Percentiles rank a stretch among this genome's conserved stretches.
phyloP scores from a whole-genome alignment of 352 stramenopile species.

The Globisporangium middletonii region DNA sequence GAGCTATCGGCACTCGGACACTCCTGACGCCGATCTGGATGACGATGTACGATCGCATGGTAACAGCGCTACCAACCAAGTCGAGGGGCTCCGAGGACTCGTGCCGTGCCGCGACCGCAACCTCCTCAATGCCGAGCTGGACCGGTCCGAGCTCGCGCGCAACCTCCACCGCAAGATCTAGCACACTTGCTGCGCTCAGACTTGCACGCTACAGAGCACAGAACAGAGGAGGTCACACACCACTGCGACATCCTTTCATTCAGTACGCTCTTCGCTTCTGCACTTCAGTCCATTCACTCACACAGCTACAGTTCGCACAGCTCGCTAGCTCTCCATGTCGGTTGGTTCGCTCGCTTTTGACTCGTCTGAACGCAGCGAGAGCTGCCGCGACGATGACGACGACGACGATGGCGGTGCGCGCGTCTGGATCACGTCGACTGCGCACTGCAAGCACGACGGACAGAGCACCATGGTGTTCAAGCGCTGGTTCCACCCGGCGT shows the following conservation, averaged over 20 bases:
- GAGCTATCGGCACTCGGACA: conserved; percentile 4
- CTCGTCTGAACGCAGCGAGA: conserved; percentile 3
- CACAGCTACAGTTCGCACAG: too few relatives aligned
- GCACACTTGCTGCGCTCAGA: not conserved
- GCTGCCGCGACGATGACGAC: not conserved
- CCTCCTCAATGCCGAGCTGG: conserved; percentile 16
- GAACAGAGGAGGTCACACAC: not conserved
- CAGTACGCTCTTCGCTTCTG: too few relatives aligned
- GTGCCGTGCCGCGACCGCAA: conserved; percentile 21
- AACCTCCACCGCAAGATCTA: conserved; percentile 2
- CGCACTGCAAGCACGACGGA: conserved; percentile 28
- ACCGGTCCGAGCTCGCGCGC: not conserved
- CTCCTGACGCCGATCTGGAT: not conserved
- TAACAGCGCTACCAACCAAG: not conserved
- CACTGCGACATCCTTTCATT: not conserved
- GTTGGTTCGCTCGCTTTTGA: not conserved
- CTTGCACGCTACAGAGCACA: not conserved
- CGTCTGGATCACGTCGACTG: conserved; percentile 11
- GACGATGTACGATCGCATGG: not conserved
- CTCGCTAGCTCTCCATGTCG: not conserved
- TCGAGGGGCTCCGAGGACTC: conserved; percentile 6
- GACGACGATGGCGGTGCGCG: not conserved
- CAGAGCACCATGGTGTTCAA: conserved; percentile 53
- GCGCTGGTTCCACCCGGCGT: conserved; percentile 39
- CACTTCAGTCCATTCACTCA: too few relatives aligned